Percentiles rank a stretch among this genome's conserved stretches.
These are phyloP conservation scores for Mucor ambiguus DNA, from an alignment of 371 early-diverging fungal genomes.

Conservation along the genomic window DNA sequence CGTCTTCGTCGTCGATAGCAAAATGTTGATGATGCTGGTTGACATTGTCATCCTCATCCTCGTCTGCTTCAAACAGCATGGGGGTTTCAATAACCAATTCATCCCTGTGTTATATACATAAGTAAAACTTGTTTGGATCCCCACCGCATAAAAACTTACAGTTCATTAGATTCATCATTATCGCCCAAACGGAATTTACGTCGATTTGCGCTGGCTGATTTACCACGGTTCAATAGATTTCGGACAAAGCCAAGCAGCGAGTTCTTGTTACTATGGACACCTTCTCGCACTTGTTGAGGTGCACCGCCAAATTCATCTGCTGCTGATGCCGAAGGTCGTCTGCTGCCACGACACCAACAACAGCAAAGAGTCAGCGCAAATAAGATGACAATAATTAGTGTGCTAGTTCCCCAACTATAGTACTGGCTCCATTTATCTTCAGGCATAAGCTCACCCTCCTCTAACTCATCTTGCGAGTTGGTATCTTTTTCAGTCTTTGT, in stretches of 20 bases:
- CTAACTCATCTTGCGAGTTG: neutral
- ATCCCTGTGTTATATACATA: constrained; percentile 26
- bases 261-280: neutral
- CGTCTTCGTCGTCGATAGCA: constrained; percentile 29
- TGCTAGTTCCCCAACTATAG: constrained; percentile 32
- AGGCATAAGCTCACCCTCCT: neutral
- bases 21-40: constrained; percentile 25
- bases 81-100: constrained; percentile 52
- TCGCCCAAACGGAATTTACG: constrained; percentile 44
- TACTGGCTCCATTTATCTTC: constrained; percentile 11
- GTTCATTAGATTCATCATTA: constrained; percentile 48
- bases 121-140: too few relatives aligned
- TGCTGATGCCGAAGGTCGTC: constrained; percentile 14
- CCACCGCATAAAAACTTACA: constrained; percentile 31
- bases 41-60: constrained; percentile 16
- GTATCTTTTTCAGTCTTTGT: neutral
- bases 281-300: constrained; percentile 23
- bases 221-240: neutral
- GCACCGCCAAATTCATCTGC: constrained; percentile 26
- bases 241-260: neutral
- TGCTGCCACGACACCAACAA: constrained; percentile 34
- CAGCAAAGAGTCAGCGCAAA: constrained; percentile 28
- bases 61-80: constrained; percentile 38
- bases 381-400: constrained; percentile 32
- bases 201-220: neutral